These are phyloP conservation scores for Plicaturopsis crispa DNA, from an alignment of 768 basidiomycete genomes.

Conservation along the genomic window DNA sequence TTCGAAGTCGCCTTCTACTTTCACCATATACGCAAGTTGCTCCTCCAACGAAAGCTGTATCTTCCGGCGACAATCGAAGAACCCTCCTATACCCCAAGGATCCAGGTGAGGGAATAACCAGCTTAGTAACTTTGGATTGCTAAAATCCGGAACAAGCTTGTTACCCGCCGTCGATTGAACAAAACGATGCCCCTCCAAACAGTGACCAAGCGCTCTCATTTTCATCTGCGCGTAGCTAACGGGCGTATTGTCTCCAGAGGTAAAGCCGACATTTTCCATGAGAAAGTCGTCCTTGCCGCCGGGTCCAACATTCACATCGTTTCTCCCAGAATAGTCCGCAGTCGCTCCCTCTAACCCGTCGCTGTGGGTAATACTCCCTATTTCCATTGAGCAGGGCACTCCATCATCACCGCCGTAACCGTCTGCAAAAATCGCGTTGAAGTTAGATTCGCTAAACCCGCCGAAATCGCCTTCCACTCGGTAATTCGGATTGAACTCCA, in stretches of 20 bases:
- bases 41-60: background rate
- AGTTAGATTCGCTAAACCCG: constrained; percentile 2
- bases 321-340: background rate
- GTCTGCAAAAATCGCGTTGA: background rate
- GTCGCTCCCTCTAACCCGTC: background rate
- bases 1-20: background rate
- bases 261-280: constrained; percentile 15
- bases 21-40: background rate
- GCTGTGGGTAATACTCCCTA: background rate
- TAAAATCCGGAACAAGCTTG: constrained; percentile 6
- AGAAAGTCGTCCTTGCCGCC: background rate
- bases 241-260: constrained; percentile 9
- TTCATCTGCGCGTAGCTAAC: constrained; percentile 6
- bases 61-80: background rate
- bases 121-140: constrained; percentile 3
- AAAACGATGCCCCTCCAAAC: background rate
- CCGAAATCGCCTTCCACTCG: background rate
- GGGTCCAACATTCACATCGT: background rate
- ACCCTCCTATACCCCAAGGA: constrained; percentile 9
- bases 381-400: constrained; percentile 1
- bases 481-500: background rate
- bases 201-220: background rate
- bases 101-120: constrained; percentile 10
- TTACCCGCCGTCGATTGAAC: background rate
- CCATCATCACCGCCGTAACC: constrained; percentile 1